Percentiles rank a stretch among this genome's conserved stretches.
Evolutionary conservation across 1,284 basidiomycete species (phyloP).

Genomic region (Heterobasidion occidentale): DNA sequence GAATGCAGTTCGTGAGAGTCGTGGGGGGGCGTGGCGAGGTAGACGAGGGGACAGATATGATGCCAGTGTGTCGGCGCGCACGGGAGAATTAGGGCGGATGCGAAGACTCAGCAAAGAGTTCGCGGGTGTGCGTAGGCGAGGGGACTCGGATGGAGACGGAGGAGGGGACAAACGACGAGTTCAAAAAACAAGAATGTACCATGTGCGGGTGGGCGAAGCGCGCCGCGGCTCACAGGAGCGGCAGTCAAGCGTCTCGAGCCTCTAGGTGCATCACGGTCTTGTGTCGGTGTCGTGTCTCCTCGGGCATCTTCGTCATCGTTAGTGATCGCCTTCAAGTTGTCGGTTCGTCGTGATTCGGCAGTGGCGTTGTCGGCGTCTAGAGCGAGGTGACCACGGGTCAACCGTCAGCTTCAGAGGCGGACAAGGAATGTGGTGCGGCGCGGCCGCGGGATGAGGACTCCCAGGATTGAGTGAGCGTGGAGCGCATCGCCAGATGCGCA

Average conservation of each 20-base stretch:
- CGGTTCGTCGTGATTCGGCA: slow-evolving; percentile 14
- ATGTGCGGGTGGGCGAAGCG: slow-evolving; percentile 39
- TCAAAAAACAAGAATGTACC: slow-evolving; percentile 47
- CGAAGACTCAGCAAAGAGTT: slow-evolving; percentile 72
- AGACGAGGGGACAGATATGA: slow-evolving; percentile 18
- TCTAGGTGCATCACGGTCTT: slow-evolving; percentile 45
- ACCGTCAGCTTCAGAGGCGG: slow-evolving; percentile 8
- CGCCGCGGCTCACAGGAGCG: slow-evolving; percentile 33
- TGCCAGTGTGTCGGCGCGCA: slow-evolving; percentile 64
- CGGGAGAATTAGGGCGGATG: slow-evolving; percentile 34
- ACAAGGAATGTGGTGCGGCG: slow-evolving; percentile 13
- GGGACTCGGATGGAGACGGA: slow-evolving; percentile 36
- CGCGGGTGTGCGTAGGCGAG: slow-evolving; percentile 50
- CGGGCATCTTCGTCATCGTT: slow-evolving; percentile 35
- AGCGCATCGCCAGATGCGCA: slow-evolving; percentile 22
- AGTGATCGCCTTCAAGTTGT: slow-evolving; percentile 38
- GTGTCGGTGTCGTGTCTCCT: slow-evolving; percentile 53
- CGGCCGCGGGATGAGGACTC: slow-evolving; percentile 14
- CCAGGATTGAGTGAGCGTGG: slow-evolving; percentile 6
- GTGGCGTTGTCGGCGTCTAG: slow-evolving; percentile 11
- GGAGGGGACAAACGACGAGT: slow-evolving; percentile 29
- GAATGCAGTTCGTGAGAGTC: neutral
- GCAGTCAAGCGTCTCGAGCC: slow-evolving; percentile 37
- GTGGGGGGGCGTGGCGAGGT: slow-evolving; percentile 12
- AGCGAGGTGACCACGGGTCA: slow-evolving; percentile 14